Conservation (phyloP, 2,329 filamentous ascomycete genomes). For the Ophiosphaerella herpotricha region DNA sequence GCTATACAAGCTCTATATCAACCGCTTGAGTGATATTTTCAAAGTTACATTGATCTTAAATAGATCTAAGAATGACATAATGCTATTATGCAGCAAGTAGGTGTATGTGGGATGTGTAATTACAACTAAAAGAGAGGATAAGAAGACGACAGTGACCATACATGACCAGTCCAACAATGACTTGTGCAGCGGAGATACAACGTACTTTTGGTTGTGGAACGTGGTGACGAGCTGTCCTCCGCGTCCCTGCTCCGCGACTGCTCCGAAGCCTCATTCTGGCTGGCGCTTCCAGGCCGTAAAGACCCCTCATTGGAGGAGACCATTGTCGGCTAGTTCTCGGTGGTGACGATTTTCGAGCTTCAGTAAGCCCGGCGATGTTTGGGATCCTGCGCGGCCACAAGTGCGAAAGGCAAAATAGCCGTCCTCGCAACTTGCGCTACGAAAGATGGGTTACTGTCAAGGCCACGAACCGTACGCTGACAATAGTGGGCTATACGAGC, state of each 20-base stretch:
- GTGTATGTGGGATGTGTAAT: no score
- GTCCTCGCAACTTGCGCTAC: constrained; percentile 17
- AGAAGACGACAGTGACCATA: neutral
- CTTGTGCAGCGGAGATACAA: constrained; percentile 13
- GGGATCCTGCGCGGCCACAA: constrained; percentile 4
- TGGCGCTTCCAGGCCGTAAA: constrained; percentile 19
- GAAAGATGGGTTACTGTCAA: constrained; percentile 9
- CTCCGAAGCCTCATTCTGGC: constrained; percentile 24
- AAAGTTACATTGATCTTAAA: no score
- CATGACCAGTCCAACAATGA: neutral
- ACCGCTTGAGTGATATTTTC: no score
- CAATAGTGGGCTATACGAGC: constrained; percentile 13
- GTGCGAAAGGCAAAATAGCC: constrained; percentile 13
- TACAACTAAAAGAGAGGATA: no score
- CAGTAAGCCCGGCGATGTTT: constrained; percentile 8
- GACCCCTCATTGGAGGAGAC: constrained; percentile 34
- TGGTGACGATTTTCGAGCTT: constrained; percentile 3
- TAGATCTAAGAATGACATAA: no score
- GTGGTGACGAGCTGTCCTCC: constrained; percentile 36
- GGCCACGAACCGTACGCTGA: neutral
- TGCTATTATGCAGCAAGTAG: no score
- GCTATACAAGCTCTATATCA: no score
- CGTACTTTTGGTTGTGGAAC: constrained; percentile 38
- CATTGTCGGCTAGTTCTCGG: constrained; percentile 19
- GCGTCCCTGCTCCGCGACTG: constrained; percentile 16